phyloP scores from a whole-genome alignment of 495 filamentous ascomycete species.

The Penicillium roqueforti region DNA sequence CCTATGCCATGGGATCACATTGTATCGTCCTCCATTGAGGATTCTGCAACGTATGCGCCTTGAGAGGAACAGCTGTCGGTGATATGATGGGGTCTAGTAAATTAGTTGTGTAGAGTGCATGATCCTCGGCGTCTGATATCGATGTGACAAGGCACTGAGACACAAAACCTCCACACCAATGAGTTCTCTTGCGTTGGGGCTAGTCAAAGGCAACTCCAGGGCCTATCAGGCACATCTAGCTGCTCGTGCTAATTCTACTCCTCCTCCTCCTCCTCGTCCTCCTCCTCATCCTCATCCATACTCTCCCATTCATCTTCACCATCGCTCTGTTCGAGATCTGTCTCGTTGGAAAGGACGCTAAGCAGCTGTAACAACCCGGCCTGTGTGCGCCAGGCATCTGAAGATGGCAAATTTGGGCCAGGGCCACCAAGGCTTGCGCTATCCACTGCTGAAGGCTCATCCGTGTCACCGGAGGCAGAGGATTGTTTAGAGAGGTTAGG shows the following conservation, averaged over 20 bases:
- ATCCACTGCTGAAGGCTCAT: background rate
- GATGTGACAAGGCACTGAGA: background rate
- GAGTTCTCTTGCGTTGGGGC: background rate
- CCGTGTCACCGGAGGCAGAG: background rate
- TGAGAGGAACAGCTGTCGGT: background rate
- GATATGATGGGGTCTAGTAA: background rate
- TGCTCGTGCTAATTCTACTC: background rate
- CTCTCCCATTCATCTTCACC: slow-evolving; percentile 18
- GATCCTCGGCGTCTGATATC: background rate
- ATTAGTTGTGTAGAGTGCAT: background rate
- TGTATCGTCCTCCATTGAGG: background rate
- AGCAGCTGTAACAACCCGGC: slow-evolving; percentile 28
- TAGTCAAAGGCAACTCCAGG: background rate
- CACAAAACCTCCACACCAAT: background rate
- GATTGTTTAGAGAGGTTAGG: slow-evolving; percentile 18
- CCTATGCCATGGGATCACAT: background rate
- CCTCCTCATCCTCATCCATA: slow-evolving; percentile 9
- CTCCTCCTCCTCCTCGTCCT: background rate
- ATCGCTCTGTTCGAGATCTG: slow-evolving; percentile 16
- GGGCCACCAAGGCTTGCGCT: slow-evolving; percentile 5
- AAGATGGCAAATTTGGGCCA: slow-evolving; percentile 3
- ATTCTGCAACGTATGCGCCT: background rate
- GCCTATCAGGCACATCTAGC: background rate
- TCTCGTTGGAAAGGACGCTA: slow-evolving; percentile 29
- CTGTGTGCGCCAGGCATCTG: slow-evolving; percentile 21